Conservation (phyloP, 257 asterid species). For the Galeopsis tetrahit region DNA sequence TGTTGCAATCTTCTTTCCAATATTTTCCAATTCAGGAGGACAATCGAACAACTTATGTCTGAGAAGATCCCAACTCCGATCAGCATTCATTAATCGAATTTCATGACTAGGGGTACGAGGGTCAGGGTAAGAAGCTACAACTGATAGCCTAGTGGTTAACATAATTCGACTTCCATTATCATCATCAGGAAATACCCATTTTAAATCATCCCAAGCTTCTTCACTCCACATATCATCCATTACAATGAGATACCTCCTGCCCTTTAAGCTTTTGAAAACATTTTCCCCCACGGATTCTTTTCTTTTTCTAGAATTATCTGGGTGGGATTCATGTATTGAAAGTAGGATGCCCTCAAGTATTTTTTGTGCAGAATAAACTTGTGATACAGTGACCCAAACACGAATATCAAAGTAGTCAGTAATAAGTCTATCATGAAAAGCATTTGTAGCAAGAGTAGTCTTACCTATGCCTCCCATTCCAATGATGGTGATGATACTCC, state of each 20-base stretch:
- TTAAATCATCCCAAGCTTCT: slow-evolving; percentile 26
- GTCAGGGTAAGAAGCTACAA: slow-evolving; percentile 5
- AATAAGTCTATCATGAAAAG: slow-evolving; percentile 4
- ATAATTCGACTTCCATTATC: slow-evolving; percentile 3
- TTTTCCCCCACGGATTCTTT: neutral
- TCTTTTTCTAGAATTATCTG: neutral
- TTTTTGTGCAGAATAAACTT: neutral
- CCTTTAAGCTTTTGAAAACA: slow-evolving; percentile 9
- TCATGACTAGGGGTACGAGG: neutral
- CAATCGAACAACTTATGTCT: neutral
- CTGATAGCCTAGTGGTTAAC: slow-evolving; percentile 19
- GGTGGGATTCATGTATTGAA: neutral
- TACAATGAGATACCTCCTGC: slow-evolving; percentile 12
- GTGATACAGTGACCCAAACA: slow-evolving; percentile 20
- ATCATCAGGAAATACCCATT: neutral
- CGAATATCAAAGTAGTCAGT: neutral
- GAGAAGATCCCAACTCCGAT: slow-evolving; percentile 15
- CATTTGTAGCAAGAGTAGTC: slow-evolving; percentile 12
- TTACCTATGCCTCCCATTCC: slow-evolving; percentile 12
- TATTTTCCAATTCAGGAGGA: slow-evolving; percentile 2
- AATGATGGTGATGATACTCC: slow-evolving; percentile 2
- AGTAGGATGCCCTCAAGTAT: neutral
- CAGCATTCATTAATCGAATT: slow-evolving; percentile 1
- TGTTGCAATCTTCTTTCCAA: slow-evolving; percentile 8
- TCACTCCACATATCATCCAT: slow-evolving; percentile 8